Evolutionary conservation across 106 monocot species (phyloP), one percentile per base, ranked within the genome.

Genomic region (Xerophyta viscosa): DNA sequence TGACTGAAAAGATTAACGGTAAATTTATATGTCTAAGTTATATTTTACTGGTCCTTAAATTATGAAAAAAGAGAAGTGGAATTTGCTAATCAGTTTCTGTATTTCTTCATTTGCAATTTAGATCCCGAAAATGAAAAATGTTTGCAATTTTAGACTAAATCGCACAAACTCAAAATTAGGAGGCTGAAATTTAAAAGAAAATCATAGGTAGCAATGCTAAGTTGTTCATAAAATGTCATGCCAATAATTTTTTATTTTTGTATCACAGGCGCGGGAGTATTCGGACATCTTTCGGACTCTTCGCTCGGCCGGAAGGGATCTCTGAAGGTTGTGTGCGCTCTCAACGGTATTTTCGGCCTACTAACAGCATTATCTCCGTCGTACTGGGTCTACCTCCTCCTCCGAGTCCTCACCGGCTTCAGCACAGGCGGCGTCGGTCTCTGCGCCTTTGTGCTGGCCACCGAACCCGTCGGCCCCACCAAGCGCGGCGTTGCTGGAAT

Each of bases 381-480:
- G 48, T 88, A 78, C 64, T 71, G 75, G 75, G 15, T 53, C 48
- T 94, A 94, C 76, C 23, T 48, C 2, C n/a, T 24, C 50, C 77
- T 94, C 52, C 88, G 93, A 46, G 33, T 88, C 65, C 66, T 88
- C 33, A 94, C 84, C 54, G 88, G 93, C 19, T 70, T 88, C 69
- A 80, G 84, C 66, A 67, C 78, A 25, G 88, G 88, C 15, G 88
- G 93, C 14, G 74, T 94, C 22, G 87, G 88, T 26, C 71, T 88
- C 46, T 88, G 81, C 54, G 80, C 88, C 37, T 88, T 94, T 48
- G 78, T 88, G 70, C 88, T 94, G 27, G 83, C 93, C 63, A 94
- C 93, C 33, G 88, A 88, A 41, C 88, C 92, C 44, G 57, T 84
- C 41, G 93, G 93, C 15, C 78, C 80, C 8, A 50, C 56, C 2